Conservation (phyloP, 2,329 filamentous ascomycete genomes). For the Penicillium italicum region DNA sequence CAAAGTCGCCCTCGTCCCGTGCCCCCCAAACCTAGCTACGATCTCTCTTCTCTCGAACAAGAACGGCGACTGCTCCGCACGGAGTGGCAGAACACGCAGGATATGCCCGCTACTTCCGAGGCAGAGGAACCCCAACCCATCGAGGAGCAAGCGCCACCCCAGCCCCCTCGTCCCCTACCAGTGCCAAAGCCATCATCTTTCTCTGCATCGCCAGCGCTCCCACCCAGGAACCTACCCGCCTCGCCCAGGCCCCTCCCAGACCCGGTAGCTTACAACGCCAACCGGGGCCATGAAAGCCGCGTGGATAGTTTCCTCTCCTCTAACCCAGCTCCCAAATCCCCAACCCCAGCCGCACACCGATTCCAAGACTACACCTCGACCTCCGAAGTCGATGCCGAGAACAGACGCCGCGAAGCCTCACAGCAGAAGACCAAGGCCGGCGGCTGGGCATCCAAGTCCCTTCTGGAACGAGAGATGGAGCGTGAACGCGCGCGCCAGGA, state of each 20-base stretch:
- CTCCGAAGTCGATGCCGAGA: conserved; percentile 55
- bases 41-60: conserved; percentile 58
- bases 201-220: conserved; percentile 7
- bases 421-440: conserved; percentile 58
- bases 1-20: conserved; percentile 31
- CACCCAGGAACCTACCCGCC: conserved; percentile 20
- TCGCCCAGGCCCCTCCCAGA: conserved; percentile 47
- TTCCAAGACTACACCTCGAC: conserved; percentile 50
- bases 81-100: conserved; percentile 51
- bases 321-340: conserved; percentile 49
- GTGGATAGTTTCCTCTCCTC: conserved; percentile 55
- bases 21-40: conserved; percentile 45
- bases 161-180: conserved; percentile 32
- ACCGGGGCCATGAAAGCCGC: conserved; percentile 39
- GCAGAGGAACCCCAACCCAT: conserved; percentile 12
- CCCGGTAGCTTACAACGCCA: conserved; percentile 38
- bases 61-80: conserved; percentile 58
- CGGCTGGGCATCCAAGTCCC: conserved; percentile 60
- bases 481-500: conserved; percentile 61
- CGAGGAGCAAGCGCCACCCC: conserved; percentile 22
- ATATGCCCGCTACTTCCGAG: conserved; percentile 19
- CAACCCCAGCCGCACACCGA: conserved; percentile 39
- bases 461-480: conserved; percentile 65
- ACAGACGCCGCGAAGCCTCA: conserved; percentile 52
- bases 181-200: conserved; percentile 22